phyloP scores from a whole-genome alignment of 2,329 filamentous ascomycete species.

The Fusarium lyarnte region DNA sequence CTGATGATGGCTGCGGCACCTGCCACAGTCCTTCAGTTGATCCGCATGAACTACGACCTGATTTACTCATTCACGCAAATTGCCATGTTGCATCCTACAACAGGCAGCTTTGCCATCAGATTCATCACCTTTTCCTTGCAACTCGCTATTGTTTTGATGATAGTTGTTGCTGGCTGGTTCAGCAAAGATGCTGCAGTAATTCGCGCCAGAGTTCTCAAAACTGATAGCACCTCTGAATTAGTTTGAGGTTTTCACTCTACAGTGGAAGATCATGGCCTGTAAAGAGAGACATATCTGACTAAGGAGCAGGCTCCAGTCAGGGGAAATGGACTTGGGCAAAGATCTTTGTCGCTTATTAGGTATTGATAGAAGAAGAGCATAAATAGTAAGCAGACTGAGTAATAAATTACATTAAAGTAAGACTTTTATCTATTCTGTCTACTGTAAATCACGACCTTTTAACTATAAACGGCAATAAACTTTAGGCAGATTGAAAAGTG shows the following conservation, averaged over 20 bases:
- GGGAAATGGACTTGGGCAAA: accelerated
- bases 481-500: not conserved
- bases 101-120: not conserved
- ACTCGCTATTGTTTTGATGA: not conserved
- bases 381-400: not conserved
- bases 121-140: not conserved
- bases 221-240: not conserved
- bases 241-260: accelerated
- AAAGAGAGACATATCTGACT: accelerated
- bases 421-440: too few relatives aligned
- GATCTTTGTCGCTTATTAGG: not conserved
- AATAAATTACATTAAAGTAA: too few relatives aligned
- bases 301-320: not conserved
- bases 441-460: too few relatives aligned
- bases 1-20: not conserved
- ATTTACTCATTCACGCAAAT: not conserved
- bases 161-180: not conserved
- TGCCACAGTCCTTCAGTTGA: not conserved
- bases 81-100: not conserved
- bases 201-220: not conserved
- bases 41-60: not conserved
- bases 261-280: accelerated
- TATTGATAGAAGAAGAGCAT: not conserved
- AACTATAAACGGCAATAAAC: not conserved
- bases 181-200: not conserved